phyloP scores from a whole-genome alignment of 2,329 filamentous ascomycete species.

The Uncinocarpus reesii region DNA sequence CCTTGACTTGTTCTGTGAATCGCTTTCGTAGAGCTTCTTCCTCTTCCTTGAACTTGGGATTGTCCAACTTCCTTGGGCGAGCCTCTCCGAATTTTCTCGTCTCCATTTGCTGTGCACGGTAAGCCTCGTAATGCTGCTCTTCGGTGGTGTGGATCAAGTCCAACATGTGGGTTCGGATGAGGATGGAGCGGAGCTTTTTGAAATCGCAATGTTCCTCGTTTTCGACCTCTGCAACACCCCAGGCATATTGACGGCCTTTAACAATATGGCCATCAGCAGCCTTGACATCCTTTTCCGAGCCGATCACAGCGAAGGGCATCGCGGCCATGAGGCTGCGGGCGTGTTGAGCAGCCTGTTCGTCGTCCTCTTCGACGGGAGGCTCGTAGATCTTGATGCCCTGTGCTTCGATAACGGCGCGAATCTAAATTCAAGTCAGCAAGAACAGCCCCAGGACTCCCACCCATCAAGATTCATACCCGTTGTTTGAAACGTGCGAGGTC shows the following conservation, averaged over 20 bases:
- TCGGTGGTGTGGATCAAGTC: slow-evolving; percentile 99
- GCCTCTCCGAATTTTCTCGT: slow-evolving; percentile 98
- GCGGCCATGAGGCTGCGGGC: slow-evolving; percentile 88
- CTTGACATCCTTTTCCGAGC: slow-evolving; percentile 98
- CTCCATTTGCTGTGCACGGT: slow-evolving; percentile 99
- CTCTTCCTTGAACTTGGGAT: slow-evolving; percentile 99
- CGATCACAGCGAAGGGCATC: slow-evolving; percentile 98
- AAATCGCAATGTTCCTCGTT: slow-evolving; percentile 99
- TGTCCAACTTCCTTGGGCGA: slow-evolving; percentile 92
- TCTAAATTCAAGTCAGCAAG: slow-evolving; percentile 43
- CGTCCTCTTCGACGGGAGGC: slow-evolving; percentile 94
- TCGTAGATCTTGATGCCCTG: slow-evolving; percentile 99
- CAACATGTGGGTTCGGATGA: slow-evolving; percentile 99
- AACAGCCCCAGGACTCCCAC: not conserved
- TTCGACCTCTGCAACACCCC: slow-evolving; percentile 98
- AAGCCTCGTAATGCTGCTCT: slow-evolving; percentile 98
- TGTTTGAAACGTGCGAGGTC: slow-evolving; percentile 93
- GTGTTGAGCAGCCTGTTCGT: slow-evolving; percentile 90
- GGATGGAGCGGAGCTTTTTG: slow-evolving; percentile 98
- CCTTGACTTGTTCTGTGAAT: slow-evolving; percentile 99
- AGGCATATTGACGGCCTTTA: slow-evolving; percentile 97
- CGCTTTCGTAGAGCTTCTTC: slow-evolving; percentile 96
- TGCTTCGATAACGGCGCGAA: slow-evolving; percentile 88
- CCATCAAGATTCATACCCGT: slow-evolving; percentile 53
- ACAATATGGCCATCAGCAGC: slow-evolving; percentile 90